A percentile compares a stretch with the other conserved stretches of the same genome.
Evolutionary conservation across 2,329 filamentous ascomycete species (phyloP).

Genomic region (Aspergillus latus): DNA sequence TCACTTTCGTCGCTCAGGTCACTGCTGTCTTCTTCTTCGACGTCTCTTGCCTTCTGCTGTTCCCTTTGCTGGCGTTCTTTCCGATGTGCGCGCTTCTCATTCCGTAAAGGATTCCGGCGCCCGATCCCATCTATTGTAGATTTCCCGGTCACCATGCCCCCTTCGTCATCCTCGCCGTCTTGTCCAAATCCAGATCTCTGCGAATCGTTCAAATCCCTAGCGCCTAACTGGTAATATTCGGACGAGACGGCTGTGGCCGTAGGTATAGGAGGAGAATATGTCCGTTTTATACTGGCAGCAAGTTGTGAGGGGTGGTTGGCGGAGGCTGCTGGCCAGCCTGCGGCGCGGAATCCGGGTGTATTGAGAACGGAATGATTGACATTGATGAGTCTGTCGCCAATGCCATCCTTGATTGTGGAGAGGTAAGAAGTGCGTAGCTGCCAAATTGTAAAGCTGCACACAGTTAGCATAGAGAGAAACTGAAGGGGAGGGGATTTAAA

Average conservation of each 20-base stretch:
- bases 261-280: conserved; percentile 66
- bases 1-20: conserved; percentile 67
- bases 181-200: conserved; percentile 31
- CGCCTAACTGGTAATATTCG: conserved; percentile 60
- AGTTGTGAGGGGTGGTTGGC: conserved; percentile 40
- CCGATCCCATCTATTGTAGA: conserved; percentile 58
- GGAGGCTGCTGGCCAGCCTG: conserved; percentile 56
- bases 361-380: conserved; percentile 64
- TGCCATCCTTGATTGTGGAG: conserved; percentile 63
- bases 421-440: conserved; percentile 66
- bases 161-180: conserved; percentile 61
- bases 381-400: conserved; percentile 65
- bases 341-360: conserved; percentile 63
- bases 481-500: neutral
- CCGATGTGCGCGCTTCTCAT: conserved; percentile 33
- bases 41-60: conserved; percentile 54
- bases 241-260: conserved; percentile 57
- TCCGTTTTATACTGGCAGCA: conserved; percentile 58
- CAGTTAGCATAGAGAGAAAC: conserved; percentile 11
- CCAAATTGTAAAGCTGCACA: conserved; percentile 61
- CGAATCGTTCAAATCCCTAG: conserved; percentile 31
- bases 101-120: conserved; percentile 38
- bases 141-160: conserved; percentile 62
- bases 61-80: conserved; percentile 47
- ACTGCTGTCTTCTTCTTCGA: conserved; percentile 65